These are phyloP conservation scores for Penicillium macrosclerotiorum DNA, from an alignment of 495 filamentous ascomycete genomes.

Conservation along the genomic window DNA sequence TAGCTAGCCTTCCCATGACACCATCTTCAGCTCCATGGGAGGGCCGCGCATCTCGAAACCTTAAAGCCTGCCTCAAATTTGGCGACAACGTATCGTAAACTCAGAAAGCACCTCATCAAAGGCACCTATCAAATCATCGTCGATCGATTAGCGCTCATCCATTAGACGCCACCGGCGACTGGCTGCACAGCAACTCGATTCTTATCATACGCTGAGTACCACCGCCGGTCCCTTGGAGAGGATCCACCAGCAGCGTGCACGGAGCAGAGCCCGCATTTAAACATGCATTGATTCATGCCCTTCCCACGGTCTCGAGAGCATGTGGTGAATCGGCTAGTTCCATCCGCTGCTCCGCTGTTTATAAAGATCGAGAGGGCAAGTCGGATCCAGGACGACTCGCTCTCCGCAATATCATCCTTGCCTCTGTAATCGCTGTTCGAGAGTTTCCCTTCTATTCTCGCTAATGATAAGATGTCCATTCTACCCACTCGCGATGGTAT, in stretches of 20 bases:
- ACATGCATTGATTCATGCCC: background rate
- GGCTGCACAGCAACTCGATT: too few relatives aligned
- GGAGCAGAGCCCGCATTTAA: slow-evolving; percentile 12
- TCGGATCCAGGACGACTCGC: too few relatives aligned
- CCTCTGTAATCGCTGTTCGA: too few relatives aligned
- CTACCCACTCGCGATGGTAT: slow-evolving; percentile 19
- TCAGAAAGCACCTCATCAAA: slow-evolving; percentile 29
- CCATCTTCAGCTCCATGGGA: background rate
- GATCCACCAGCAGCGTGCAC: too few relatives aligned
- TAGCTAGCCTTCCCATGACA: too few relatives aligned
- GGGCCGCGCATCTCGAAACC: background rate
- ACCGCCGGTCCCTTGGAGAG: too few relatives aligned
- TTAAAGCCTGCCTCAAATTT: slow-evolving; percentile 1
- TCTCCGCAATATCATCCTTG: too few relatives aligned
- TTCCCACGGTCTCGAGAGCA: background rate
- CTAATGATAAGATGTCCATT: slow-evolving; percentile 11
- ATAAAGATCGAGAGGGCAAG: too few relatives aligned
- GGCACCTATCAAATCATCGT: slow-evolving; percentile 26
- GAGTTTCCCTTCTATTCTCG: background rate
- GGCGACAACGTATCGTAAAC: background rate
- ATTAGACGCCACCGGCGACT: background rate
- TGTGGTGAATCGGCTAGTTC: background rate
- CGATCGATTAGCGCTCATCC: slow-evolving; percentile 9
- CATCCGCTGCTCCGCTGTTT: too few relatives aligned
- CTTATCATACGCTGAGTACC: too few relatives aligned